Conservation (phyloP, 305 asterid genomes). For the Plantago coronopus region DNA sequence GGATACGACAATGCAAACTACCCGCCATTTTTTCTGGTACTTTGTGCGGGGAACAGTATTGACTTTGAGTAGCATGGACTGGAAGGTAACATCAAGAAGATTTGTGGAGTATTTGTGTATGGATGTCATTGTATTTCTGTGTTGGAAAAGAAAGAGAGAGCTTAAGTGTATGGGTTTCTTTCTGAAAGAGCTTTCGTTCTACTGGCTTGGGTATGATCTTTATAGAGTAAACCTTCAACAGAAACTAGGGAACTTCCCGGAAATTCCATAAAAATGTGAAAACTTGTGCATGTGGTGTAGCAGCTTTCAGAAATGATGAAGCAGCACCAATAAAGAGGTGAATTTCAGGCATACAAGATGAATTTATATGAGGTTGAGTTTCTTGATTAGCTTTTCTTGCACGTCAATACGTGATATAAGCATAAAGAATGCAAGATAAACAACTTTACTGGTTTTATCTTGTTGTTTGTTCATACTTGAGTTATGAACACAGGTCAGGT, state of each 20-base stretch:
- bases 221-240: too few species aligned
- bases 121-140: slow-evolving; percentile 19
- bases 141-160: background rate
- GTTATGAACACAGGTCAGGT: too few species aligned
- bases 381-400: too few species aligned
- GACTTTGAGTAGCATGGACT: slow-evolving; percentile 28
- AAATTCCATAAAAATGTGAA: too few species aligned
- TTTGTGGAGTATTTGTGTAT: slow-evolving; percentile 16
- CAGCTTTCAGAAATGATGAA: background rate
- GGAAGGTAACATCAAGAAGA: slow-evolving; percentile 21
- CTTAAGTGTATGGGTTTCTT: background rate
- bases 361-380: too few species aligned
- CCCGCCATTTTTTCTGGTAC: slow-evolving; percentile 47
- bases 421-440: too few species aligned
- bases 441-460: too few species aligned
- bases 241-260: too few species aligned
- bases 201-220: background rate
- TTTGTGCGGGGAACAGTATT: slow-evolving; percentile 37
- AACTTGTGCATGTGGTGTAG: slow-evolving; percentile 17
- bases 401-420: too few species aligned
- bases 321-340: too few species aligned
- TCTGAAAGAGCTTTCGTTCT: slow-evolving; percentile 32
- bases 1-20: slow-evolving; percentile 39
- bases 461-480: too few species aligned
- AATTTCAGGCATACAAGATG: too few species aligned